Evolutionary conservation across 1,139 yeast species (phyloP).

Genomic region (Hyphopichia buzzinii): DNA sequence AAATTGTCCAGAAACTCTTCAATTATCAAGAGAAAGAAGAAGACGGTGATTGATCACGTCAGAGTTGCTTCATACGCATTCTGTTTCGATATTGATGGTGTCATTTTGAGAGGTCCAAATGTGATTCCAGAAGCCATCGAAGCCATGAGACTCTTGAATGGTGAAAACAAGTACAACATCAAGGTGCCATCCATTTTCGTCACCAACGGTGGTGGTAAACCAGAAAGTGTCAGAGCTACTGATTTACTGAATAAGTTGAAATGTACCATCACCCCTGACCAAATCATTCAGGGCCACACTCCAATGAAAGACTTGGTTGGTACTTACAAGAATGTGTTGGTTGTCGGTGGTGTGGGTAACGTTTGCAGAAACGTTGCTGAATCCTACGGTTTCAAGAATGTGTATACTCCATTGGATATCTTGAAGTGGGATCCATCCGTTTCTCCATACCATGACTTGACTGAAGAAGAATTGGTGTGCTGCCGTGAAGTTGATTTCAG

Average conservation of each 20-base stretch:
- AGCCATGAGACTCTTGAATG: constrained; percentile 68
- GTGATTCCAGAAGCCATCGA: constrained; percentile 75
- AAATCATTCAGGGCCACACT: constrained; percentile 85
- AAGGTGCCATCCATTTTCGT: constrained; percentile 84
- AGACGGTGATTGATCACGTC: constrained; percentile 57
- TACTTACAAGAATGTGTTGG: constrained; percentile 66
- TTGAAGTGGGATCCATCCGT: constrained; percentile 86
- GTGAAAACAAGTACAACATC: constrained; percentile 74
- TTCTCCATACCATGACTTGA: constrained; percentile 72
- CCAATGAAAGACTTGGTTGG: constrained; percentile 80
- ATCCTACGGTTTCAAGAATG: constrained; percentile 73
- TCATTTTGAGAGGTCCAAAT: constrained; percentile 73
- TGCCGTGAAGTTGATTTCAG: constrained; percentile 64
- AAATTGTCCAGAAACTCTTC: constrained; percentile 53
- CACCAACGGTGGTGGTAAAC: constrained; percentile 87
- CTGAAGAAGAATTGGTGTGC: constrained; percentile 62
- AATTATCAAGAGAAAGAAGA: constrained; percentile 49
- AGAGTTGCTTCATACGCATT: constrained; percentile 81
- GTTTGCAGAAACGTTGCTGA: constrained; percentile 79
- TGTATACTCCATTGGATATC: constrained; percentile 73
- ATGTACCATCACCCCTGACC: constrained; percentile 65
- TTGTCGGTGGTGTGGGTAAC: constrained; percentile 83
- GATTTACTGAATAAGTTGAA: constrained; percentile 62
- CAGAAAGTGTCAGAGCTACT: constrained; percentile 67
- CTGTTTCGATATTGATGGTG: constrained; percentile 88